phyloP scores from a whole-genome alignment of 2,329 filamentous ascomycete genomes.

The Scleromitrula shiraiana region DNA sequence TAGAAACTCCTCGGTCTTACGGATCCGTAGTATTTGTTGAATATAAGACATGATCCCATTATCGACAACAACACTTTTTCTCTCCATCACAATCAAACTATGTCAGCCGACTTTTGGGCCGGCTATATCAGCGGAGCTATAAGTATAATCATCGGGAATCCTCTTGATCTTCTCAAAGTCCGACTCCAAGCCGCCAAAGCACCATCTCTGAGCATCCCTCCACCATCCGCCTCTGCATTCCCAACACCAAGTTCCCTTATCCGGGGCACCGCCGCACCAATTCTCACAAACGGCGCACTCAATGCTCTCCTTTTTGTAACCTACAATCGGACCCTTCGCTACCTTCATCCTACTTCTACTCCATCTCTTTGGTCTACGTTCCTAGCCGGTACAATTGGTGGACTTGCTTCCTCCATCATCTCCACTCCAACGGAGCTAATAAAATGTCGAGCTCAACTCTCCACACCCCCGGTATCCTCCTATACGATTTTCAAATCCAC shows the following conservation, averaged over 20 bases:
- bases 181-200: slow-evolving; percentile 57
- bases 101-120: slow-evolving; percentile 74
- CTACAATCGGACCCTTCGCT: slow-evolving; percentile 74
- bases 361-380: slow-evolving; percentile 59
- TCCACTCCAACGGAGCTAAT: slow-evolving; percentile 85
- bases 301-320: slow-evolving; percentile 86
- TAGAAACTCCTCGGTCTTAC: no score
- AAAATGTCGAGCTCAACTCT: slow-evolving; percentile 82
- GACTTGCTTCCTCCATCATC: slow-evolving; percentile 76
- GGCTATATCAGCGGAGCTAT: slow-evolving; percentile 81
- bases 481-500: slow-evolving; percentile 56
- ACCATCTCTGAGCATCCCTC: slow-evolving; percentile 9
- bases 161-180: slow-evolving; percentile 72
- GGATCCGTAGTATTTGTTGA: neutral
- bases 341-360: slow-evolving; percentile 41
- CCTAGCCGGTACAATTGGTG: slow-evolving; percentile 71
- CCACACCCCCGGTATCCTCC: slow-evolving; percentile 31
- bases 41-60: neutral
- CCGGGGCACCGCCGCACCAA: slow-evolving; percentile 71
- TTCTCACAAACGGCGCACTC: slow-evolving; percentile 82
- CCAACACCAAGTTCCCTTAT: slow-evolving; percentile 36
- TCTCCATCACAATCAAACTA: slow-evolving; percentile 9
- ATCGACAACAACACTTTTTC: neutral
- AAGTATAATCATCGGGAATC: slow-evolving; percentile 84
- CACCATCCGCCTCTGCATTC: slow-evolving; percentile 29